Base-by-base conservation (phyloP, 768 basidiomycete species). In the Psilocybe tampanensis region DNA sequence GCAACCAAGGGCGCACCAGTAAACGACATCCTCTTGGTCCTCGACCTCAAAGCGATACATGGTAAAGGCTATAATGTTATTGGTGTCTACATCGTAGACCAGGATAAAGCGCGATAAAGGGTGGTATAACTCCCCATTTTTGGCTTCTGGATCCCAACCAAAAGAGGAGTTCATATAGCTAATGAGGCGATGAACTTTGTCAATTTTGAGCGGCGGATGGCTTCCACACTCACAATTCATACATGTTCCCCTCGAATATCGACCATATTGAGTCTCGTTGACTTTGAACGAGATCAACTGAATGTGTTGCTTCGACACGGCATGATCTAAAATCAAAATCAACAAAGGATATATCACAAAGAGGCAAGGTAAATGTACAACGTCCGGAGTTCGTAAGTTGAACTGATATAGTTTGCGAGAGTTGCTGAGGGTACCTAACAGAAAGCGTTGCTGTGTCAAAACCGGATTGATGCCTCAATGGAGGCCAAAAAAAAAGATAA, bases 11-110 rank as follows among this genome's bases (percentile, higher is more conserved):
- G 29, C 39, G 23, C 62, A 91, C 92, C 90, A 93, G 66, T 94
- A 94, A 2, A 91, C 48, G 2, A 90, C 70, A 54, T 84, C 71
- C 57, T 83, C 77, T 4, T 73, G 74, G 8, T 83, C 77, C 60
- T 94, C 92, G 24, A 73, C 66, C 54, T 92, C 91, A 57, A 94
- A 94, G 1, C 91, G 83, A 67, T 93, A 92, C 72, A 84, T 83
- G 15, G 77, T 62, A 57, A 76, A 84, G 1, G 76, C 81, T 26
- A 74, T 59, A 22, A 79, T 36, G 12, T 58, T 44, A 3, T 15
- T 44, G 13, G 55, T 61, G 49, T 61, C 60, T 26, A 36, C 57
- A 15, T 64, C 55, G 21, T 64, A 65, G 34, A 80, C 74, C 21
- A 90, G 56, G 52, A 91, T 66, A 67, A 86, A 90, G 18, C 91